phyloP scores from a whole-genome alignment of 140 eudicot species.

The Artemisia princeps region DNA sequence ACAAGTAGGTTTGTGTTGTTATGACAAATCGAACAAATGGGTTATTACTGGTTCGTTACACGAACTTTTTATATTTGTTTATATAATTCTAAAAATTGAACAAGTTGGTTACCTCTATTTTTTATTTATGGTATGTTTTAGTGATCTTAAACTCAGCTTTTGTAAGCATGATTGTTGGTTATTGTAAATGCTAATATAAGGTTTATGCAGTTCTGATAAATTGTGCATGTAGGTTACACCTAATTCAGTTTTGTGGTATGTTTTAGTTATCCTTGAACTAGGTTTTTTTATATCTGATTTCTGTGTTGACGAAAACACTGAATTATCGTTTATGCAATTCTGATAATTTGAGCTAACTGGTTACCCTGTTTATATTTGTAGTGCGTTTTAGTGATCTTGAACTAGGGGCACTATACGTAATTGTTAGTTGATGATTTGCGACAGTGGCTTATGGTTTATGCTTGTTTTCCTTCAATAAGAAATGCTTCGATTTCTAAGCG shows the following conservation, averaged over 20 bases:
- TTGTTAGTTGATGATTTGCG: constrained; percentile 12
- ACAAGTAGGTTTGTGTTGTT: too few relatives aligned
- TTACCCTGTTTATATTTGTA: not conserved
- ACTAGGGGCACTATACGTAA: not conserved
- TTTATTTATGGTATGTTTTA: too few relatives aligned
- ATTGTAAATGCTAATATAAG: not conserved
- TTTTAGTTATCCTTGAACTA: not conserved
- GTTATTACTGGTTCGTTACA: too few relatives aligned
- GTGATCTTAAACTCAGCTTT: too few relatives aligned
- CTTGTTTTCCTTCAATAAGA: not conserved
- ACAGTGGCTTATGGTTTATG: constrained; percentile 8
- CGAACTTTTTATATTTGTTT: too few relatives aligned
- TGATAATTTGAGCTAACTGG: constrained; percentile 9
- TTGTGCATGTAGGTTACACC: not conserved
- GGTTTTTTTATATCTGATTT: not conserved
- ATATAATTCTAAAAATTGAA: too few relatives aligned
- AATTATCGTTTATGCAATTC: constrained; percentile 16
- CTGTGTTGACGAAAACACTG: not conserved
- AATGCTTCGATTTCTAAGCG: too few relatives aligned
- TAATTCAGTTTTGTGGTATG: not conserved
- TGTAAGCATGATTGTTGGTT: not conserved
- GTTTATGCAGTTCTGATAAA: not conserved
- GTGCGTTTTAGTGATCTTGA: not conserved
- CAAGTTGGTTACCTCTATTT: too few relatives aligned
- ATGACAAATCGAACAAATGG: too few relatives aligned